A percentile compares a stretch with the other conserved stretches of the same genome.
Conservation (phyloP, 768 basidiomycete species). For the Hypholoma fasciculare region DNA sequence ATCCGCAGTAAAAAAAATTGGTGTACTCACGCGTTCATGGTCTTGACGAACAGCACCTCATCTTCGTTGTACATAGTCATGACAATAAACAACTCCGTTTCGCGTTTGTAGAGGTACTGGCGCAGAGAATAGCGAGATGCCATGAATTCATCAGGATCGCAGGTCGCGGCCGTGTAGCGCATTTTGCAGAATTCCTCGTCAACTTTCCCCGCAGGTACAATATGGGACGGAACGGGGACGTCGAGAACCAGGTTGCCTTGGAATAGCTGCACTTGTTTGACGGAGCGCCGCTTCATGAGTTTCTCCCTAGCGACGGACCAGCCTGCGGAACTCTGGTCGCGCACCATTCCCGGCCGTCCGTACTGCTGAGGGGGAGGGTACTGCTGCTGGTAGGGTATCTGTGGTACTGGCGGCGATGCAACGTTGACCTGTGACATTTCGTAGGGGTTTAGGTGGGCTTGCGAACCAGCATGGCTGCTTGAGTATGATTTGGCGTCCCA, state of each 20-base stretch:
- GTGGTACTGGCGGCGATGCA: slow-evolving; percentile 52
- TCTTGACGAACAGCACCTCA: slow-evolving; percentile 72
- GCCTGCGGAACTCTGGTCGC: slow-evolving; percentile 49
- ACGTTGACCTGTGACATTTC: slow-evolving; percentile 53
- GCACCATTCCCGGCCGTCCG: slow-evolving; percentile 42
- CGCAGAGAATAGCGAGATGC: slow-evolving; percentile 73
- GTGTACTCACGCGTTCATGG: slow-evolving; percentile 76
- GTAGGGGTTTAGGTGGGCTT: slow-evolving; percentile 70
- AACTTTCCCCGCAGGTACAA: slow-evolving; percentile 66
- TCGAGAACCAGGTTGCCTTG: slow-evolving; percentile 87
- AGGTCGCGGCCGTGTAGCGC: slow-evolving; percentile 87
- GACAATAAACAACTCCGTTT: slow-evolving; percentile 92
- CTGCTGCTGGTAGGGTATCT: slow-evolving; percentile 51
- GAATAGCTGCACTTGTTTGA: slow-evolving; percentile 77
- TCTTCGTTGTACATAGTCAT: slow-evolving; percentile 98
- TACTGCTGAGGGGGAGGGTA: slow-evolving; percentile 59
- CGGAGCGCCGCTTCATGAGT: slow-evolving; percentile 78
- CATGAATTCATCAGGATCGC: slow-evolving; percentile 90
- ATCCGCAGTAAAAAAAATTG: slow-evolving; percentile 2
- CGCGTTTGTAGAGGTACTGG: slow-evolving; percentile 74
- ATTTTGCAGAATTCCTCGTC: slow-evolving; percentile 81
- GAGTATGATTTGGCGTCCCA: slow-evolving; percentile 62
- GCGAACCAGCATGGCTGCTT: slow-evolving; percentile 68
- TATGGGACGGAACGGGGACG: slow-evolving; percentile 75
- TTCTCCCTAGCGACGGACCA: slow-evolving; percentile 74